These are phyloP conservation scores for Globisporangium recalcitrans DNA, from an alignment of 352 stramenopile species.

Conservation along the genomic window DNA sequence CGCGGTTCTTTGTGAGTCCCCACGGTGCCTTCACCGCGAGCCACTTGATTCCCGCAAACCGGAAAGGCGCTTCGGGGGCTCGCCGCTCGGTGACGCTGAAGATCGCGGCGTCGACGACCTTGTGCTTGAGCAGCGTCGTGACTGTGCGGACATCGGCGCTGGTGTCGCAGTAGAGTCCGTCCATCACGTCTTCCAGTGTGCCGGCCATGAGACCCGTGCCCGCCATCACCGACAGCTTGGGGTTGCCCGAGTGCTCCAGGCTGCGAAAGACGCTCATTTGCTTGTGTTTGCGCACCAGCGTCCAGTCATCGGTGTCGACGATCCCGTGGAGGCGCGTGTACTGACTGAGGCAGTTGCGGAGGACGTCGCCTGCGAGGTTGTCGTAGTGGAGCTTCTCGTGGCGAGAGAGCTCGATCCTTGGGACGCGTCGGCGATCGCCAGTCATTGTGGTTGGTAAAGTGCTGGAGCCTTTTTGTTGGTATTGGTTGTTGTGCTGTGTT, in stretches of 20 bases:
- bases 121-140: constrained; percentile 28
- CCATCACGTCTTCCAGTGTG: constrained; percentile 30
- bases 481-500: neutral
- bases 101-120: constrained; percentile 27
- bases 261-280: constrained; percentile 16
- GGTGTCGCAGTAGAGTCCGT: constrained; percentile 37
- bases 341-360: neutral
- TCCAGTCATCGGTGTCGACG: constrained; percentile 9
- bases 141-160: constrained; percentile 26
- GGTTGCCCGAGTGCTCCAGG: neutral
- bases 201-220: constrained; percentile 10
- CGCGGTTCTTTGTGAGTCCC: constrained; percentile 26
- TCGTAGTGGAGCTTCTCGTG: constrained; percentile 9
- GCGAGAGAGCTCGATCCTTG: neutral
- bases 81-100: constrained; percentile 29
- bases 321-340: neutral
- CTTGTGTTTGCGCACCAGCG: constrained; percentile 9
- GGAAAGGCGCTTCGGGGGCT: constrained; percentile 25
- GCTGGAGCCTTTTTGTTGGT: neutral
- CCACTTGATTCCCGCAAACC: constrained; percentile 46
- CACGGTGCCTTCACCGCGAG: constrained; percentile 25
- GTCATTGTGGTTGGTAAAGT: constrained; percentile 1
- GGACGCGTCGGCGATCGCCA: neutral
- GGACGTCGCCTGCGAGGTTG: neutral
- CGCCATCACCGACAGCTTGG: constrained; percentile 5